phyloP scores from a whole-genome alignment of 2,329 filamentous ascomycete genomes.

The Phialophora chinensis region DNA sequence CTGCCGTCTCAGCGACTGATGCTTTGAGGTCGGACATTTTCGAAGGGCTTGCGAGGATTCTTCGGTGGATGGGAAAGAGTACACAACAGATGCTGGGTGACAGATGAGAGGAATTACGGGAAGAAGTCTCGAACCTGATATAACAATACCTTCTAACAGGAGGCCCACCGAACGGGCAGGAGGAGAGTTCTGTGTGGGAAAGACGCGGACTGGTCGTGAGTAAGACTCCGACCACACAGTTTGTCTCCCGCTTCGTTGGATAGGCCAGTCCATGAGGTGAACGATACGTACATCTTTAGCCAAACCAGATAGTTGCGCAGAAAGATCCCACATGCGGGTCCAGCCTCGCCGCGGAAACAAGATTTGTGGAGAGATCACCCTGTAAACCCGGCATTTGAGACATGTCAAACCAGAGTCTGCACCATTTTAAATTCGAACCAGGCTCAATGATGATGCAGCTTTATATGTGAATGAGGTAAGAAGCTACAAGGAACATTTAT shows the following conservation, averaged over 20 bases:
- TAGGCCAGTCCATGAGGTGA: not conserved
- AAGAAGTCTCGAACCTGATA: conserved; percentile 1
- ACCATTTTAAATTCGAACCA: conserved; percentile 28
- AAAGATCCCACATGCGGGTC: conserved; percentile 15
- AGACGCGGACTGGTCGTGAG: not conserved
- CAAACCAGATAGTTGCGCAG: not conserved
- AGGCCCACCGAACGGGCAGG: not conserved
- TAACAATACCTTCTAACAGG: not conserved
- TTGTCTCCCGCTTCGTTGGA: not conserved
- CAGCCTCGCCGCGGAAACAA: not conserved
- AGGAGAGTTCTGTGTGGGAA: not conserved
- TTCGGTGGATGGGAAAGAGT: not conserved
- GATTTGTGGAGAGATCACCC: conserved; percentile 9
- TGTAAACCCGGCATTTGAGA: conserved; percentile 1
- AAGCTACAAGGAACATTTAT: not conserved
- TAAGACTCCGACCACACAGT: not conserved
- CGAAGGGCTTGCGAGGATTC: conserved; percentile 21
- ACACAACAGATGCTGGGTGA: not conserved
- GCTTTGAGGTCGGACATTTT: conserved; percentile 74
- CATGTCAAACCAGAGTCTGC: conserved; percentile 19
- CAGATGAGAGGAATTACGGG: not conserved
- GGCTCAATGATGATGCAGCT: conserved; percentile 37
- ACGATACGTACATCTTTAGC: not conserved
- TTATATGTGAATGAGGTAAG: conserved; percentile 10
- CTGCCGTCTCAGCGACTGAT: conserved; percentile 66